Percentiles rank a stretch among this genome's conserved stretches.
Conservation (phyloP, 176 grass and related monocot genomes). For the Musa troglodytarum region DNA sequence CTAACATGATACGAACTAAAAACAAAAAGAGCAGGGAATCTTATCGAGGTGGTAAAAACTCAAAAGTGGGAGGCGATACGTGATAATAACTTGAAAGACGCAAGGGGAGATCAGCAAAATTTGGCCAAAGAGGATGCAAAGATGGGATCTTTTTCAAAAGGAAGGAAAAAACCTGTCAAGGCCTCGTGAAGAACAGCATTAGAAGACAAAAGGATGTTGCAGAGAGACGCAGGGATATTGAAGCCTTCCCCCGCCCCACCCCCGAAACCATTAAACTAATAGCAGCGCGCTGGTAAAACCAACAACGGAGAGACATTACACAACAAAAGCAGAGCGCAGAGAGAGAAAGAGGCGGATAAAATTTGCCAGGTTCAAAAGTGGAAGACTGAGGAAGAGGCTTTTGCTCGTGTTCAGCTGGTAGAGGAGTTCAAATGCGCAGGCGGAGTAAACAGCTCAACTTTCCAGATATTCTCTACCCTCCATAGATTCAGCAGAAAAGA, state of each 20-base stretch:
- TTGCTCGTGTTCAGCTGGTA: background rate
- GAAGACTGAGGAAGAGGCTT: constrained; percentile 7
- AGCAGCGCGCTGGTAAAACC: background rate
- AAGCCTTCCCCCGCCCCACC: background rate
- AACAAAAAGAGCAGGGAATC: constrained; percentile 1
- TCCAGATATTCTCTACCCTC: constrained; percentile 27
- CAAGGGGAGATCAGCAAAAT: background rate
- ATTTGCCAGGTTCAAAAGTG: constrained; percentile 6
- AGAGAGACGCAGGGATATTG: constrained; percentile 4
- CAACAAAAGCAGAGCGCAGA: constrained; percentile 6
- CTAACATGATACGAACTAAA: background rate
- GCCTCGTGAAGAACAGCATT: background rate
- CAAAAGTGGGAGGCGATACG: background rate
- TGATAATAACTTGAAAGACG: background rate
- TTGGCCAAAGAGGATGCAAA: background rate
- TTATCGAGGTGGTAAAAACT: background rate
- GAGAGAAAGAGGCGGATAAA: constrained; percentile 3
- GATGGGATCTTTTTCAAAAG: constrained; percentile 1
- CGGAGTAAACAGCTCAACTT: constrained; percentile 29
- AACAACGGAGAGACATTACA: constrained; percentile 9
- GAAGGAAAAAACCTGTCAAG: background rate
- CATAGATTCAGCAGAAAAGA: constrained; percentile 27
- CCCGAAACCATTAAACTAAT: constrained; percentile 1
- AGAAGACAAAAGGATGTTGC: constrained; percentile 36
- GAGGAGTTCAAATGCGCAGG: constrained; percentile 18